Conservation (phyloP, 768 basidiomycete species). For the Trametes meyenii region DNA sequence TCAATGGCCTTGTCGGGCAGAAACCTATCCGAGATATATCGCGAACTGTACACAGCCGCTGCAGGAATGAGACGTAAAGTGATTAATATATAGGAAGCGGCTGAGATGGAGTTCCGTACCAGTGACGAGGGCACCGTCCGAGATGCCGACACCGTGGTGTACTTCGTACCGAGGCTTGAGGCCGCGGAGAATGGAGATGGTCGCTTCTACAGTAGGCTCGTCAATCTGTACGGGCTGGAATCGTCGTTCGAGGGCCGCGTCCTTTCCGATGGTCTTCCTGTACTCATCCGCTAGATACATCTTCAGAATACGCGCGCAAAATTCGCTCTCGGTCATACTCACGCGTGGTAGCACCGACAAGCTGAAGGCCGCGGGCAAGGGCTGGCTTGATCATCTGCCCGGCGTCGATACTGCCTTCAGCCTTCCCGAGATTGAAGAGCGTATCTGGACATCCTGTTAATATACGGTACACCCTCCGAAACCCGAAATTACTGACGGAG, state of each 20-base stretch:
- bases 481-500: slow-evolving; percentile 61
- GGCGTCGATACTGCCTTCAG: slow-evolving; percentile 90
- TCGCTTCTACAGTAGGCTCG: slow-evolving; percentile 84
- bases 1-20: slow-evolving; percentile 93
- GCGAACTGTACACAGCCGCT: slow-evolving; percentile 84
- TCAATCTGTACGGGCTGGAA: slow-evolving; percentile 91
- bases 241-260: slow-evolving; percentile 86
- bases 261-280: slow-evolving; percentile 88
- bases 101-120: slow-evolving; percentile 40
- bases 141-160: slow-evolving; percentile 92
- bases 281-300: slow-evolving; percentile 75
- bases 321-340: slow-evolving; percentile 31
- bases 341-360: slow-evolving; percentile 92
- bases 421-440: slow-evolving; percentile 86
- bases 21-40: slow-evolving; percentile 86
- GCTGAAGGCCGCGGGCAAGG: slow-evolving; percentile 81
- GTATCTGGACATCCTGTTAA: slow-evolving; percentile 48
- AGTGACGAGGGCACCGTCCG: slow-evolving; percentile 86
- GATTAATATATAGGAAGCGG: background rate
- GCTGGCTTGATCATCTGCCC: slow-evolving; percentile 95
- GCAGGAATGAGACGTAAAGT: background rate
- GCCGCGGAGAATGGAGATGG: slow-evolving; percentile 85
- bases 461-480: background rate
- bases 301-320: background rate
- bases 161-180: slow-evolving; percentile 86